A percentile compares a stretch with the other conserved stretches of the same genome.
Evolutionary conservation across 140 eudicot species (phyloP).

Genomic region (Stevia rebaudiana): DNA sequence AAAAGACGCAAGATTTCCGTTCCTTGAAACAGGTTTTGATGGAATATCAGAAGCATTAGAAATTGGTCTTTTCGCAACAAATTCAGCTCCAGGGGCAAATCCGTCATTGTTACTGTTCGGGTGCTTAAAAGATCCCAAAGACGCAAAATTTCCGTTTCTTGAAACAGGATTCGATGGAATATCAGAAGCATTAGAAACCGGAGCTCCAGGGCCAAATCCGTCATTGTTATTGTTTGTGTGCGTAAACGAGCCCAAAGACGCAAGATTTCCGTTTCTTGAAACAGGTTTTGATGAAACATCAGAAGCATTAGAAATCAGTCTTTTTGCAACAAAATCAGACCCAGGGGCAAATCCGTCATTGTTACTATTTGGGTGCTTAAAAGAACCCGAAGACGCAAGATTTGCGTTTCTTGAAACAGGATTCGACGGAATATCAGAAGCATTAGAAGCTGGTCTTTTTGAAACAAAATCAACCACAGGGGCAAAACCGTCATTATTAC

Average conservation of each 20-base stretch:
- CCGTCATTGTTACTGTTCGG: constrained; percentile 30
- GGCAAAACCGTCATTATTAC: constrained; percentile 26
- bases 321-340: constrained; percentile 33
- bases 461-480: constrained; percentile 35
- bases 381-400: constrained; percentile 41
- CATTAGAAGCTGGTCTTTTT: constrained; percentile 29
- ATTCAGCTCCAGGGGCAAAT: constrained; percentile 28
- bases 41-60: constrained; percentile 28
- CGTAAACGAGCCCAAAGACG: constrained; percentile 46
- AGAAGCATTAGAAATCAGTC: constrained; percentile 26
- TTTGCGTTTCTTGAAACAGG: constrained; percentile 32
- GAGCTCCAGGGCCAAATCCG: constrained; percentile 28
- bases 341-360: constrained; percentile 22
- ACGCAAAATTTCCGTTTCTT: constrained; percentile 32
- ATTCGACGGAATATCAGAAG: constrained; percentile 30
- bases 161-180: constrained; percentile 30
- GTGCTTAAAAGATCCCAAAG: constrained; percentile 48
- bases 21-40: constrained; percentile 27
- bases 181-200: constrained; percentile 28
- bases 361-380: constrained; percentile 38
- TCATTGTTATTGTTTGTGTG: constrained; percentile 34
- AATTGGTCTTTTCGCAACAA: constrained; percentile 29
- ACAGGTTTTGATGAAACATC: constrained; percentile 30
- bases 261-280: constrained; percentile 32
- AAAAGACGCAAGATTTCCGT: constrained; percentile 35